Percentiles rank a stretch among this genome's conserved stretches.
Conservation (phyloP, 2,329 filamentous ascomycete species). For the Colletotrichum cuscutae region DNA sequence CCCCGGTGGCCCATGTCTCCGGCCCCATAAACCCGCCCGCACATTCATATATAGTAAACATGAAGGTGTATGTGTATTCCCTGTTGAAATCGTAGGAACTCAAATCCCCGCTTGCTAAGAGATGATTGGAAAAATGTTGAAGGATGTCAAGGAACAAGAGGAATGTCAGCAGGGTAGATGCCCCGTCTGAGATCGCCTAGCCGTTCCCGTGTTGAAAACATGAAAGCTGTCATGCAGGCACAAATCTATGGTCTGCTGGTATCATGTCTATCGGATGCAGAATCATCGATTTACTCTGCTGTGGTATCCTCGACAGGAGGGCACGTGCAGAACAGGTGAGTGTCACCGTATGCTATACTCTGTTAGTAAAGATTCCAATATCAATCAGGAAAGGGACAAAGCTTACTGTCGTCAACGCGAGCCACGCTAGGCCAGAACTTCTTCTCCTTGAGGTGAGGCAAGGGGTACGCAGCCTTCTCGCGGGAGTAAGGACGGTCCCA, state of each 20-base stretch:
- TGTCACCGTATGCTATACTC: constrained; percentile 82
- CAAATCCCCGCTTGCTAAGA: constrained; percentile 25
- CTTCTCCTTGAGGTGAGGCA: constrained; percentile 87
- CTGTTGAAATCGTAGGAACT: constrained; percentile 29
- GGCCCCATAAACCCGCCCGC: not conserved
- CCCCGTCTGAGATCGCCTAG: constrained; percentile 30
- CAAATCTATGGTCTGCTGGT: constrained; percentile 1
- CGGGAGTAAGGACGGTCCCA: constrained; percentile 88
- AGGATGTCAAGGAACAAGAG: not conserved
- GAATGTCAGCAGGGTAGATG: not conserved
- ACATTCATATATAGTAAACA: not conserved
- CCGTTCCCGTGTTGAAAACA: not conserved
- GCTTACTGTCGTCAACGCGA: constrained; percentile 85
- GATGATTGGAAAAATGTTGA: constrained; percentile 25
- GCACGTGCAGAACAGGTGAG: constrained; percentile 95
- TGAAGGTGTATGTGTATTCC: constrained; percentile 2
- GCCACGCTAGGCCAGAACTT: constrained; percentile 97
- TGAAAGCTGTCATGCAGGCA: constrained; percentile 11
- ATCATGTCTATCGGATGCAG: constrained; percentile 22
- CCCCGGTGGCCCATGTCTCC: not conserved
- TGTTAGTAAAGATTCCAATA: constrained; percentile 27
- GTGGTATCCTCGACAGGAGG: constrained; percentile 79
- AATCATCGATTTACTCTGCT: constrained; percentile 37
- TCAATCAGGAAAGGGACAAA: constrained; percentile 36
- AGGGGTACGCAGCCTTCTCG: constrained; percentile 87